A percentile compares a stretch with the other conserved stretches of the same genome.
These are phyloP conservation scores for Galerina sulciceps DNA, from an alignment of 768 basidiomycete species.

Conservation along the genomic window DNA sequence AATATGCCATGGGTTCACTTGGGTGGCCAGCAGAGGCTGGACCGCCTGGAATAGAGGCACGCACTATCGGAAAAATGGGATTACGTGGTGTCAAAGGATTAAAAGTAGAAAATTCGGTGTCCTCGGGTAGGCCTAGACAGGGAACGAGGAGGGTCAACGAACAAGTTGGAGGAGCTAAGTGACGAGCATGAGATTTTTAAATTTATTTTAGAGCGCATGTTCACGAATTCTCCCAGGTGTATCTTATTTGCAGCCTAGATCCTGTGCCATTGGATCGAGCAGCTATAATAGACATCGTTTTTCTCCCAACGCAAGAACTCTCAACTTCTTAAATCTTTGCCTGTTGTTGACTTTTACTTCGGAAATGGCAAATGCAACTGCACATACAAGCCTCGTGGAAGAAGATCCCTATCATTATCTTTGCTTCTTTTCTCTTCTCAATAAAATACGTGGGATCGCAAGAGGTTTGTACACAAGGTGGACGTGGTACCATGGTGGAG, in stretches of 20 bases:
- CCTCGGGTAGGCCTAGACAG: neutral
- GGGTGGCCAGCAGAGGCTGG: constrained; percentile 37
- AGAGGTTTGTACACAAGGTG: neutral
- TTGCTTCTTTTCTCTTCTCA: neutral
- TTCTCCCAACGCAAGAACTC: too few relatives aligned
- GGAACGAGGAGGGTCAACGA: neutral
- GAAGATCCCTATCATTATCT: too few relatives aligned
- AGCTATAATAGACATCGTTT: neutral
- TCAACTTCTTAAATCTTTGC: too few relatives aligned
- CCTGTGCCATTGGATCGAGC: neutral
- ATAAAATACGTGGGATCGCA: neutral
- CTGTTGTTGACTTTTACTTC: too few relatives aligned
- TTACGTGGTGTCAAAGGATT: constrained; percentile 3
- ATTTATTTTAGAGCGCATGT: constrained; percentile 1
- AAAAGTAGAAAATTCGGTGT: neutral
- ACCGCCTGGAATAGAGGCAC: constrained; percentile 43
- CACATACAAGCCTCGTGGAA: too few relatives aligned
- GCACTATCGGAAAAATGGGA: constrained; percentile 52
- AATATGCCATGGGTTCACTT: constrained; percentile 36
- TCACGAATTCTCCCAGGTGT: neutral
- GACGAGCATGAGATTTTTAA: constrained; percentile 8
- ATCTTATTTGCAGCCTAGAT: neutral
- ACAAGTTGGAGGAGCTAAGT: constrained; percentile 2
- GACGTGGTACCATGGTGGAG: constrained; percentile 4
- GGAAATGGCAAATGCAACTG: too few relatives aligned